These are phyloP conservation scores for Russula virescens DNA, from an alignment of 768 basidiomycete genomes.

Conservation along the genomic window DNA sequence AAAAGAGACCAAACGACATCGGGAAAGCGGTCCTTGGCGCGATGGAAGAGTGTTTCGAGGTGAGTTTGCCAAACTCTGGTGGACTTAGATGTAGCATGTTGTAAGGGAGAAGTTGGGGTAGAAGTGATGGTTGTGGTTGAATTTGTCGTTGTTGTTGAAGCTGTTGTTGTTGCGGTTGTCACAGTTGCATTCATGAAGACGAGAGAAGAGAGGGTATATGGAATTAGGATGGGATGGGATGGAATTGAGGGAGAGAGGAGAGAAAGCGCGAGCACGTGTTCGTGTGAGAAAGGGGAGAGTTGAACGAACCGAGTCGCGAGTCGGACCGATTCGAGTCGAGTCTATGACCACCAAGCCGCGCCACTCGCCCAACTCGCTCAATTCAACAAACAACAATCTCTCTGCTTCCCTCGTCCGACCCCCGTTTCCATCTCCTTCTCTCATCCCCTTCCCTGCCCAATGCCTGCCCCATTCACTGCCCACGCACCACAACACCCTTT, in stretches of 20 bases:
- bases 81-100: conserved; percentile 62
- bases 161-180: not conserved
- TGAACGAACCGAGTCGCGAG: not conserved
- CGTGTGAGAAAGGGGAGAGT: conserved; percentile 13
- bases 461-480: conserved; percentile 22
- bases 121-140: conserved; percentile 23
- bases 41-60: conserved; percentile 66
- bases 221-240: no score
- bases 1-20: conserved; percentile 90
- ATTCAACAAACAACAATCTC: not conserved
- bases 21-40: conserved; percentile 89
- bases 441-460: not conserved
- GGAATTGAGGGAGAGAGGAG: not conserved
- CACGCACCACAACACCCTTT: conserved; percentile 25
- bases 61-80: conserved; percentile 77
- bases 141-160: not conserved
- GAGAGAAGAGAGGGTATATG: not conserved
- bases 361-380: not conserved
- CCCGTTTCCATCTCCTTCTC: not conserved
- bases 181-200: conserved; percentile 10
- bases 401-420: no score
- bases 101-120: conserved; percentile 42
- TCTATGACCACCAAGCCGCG: conserved; percentile 3
- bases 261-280: conserved; percentile 1
- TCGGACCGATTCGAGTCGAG: not conserved